Evolutionary conservation across 345 rosid genomes (phyloP).

Genomic region (Euphorbia lathyris): DNA sequence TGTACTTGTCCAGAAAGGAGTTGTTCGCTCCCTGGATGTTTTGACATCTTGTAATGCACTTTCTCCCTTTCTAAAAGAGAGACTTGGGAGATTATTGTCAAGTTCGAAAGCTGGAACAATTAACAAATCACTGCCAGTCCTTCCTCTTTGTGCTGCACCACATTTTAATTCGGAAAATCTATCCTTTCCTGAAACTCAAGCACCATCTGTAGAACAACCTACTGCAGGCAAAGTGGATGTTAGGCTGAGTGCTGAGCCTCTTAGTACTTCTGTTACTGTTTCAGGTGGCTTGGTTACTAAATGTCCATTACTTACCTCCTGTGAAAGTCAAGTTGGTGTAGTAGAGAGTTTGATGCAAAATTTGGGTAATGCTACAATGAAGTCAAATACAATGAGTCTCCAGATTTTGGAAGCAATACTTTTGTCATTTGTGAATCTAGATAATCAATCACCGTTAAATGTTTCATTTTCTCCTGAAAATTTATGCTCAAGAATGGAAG

Average conservation of each 20-base stretch:
- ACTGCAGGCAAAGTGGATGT: slow-evolving; percentile 6
- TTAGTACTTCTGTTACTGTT: slow-evolving; percentile 18
- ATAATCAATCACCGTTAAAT: slow-evolving; percentile 13
- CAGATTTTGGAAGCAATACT: slow-evolving; percentile 39
- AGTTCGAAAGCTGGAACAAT: slow-evolving; percentile 25
- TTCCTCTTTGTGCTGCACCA: slow-evolving; percentile 16
- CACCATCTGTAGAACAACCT: slow-evolving; percentile 18
- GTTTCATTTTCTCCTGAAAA: slow-evolving; percentile 21
- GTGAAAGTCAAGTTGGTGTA: slow-evolving; percentile 19
- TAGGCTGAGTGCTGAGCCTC: slow-evolving; percentile 18
- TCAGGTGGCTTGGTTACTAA: slow-evolving; percentile 16
- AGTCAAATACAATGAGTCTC: slow-evolving; percentile 29
- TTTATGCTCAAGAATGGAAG: slow-evolving; percentile 29
- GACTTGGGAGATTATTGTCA: slow-evolving; percentile 44
- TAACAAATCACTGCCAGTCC: slow-evolving; percentile 20
- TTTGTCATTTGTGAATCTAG: slow-evolving; percentile 26
- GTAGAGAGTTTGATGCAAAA: slow-evolving; percentile 28
- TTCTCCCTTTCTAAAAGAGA: slow-evolving; percentile 50
- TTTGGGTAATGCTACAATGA: slow-evolving; percentile 19
- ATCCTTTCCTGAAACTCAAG: slow-evolving; percentile 10
- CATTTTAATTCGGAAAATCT: slow-evolving; percentile 20
- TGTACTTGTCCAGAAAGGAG: slow-evolving; percentile 56
- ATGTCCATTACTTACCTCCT: background rate
- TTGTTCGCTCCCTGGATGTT: slow-evolving; percentile 48
- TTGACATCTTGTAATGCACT: slow-evolving; percentile 39